These are phyloP conservation scores for Epichloe baconii DNA, from an alignment of 2,329 filamentous ascomycete genomes.

Conservation along the genomic window DNA sequence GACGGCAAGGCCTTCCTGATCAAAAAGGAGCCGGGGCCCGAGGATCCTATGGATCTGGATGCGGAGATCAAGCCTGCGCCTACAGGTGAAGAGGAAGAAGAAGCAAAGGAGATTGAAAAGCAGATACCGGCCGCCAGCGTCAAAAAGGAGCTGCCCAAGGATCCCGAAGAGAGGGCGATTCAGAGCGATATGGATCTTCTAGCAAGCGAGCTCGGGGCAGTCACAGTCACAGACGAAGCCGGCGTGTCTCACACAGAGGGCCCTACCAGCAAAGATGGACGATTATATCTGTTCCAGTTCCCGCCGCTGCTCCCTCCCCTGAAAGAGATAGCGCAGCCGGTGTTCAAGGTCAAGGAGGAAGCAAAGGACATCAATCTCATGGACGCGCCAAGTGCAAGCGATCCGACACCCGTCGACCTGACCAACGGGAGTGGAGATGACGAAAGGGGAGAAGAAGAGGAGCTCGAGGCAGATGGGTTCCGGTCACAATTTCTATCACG, in stretches of 20 bases:
- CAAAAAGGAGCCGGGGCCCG: constrained; percentile 32
- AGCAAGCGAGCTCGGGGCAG: constrained; percentile 28
- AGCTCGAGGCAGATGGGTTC: constrained; percentile 20
- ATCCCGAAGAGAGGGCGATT: constrained; percentile 26
- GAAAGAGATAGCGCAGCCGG: constrained; percentile 16
- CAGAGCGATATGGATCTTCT: constrained; percentile 28
- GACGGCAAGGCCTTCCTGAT: constrained; percentile 24
- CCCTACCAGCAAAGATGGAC: constrained; percentile 34
- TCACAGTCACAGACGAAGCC: constrained; percentile 19
- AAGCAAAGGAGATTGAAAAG: constrained; percentile 13
- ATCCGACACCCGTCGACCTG: constrained; percentile 26
- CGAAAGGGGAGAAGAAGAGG: constrained; percentile 19
- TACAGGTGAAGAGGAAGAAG: constrained; percentile 9
- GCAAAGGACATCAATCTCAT: constrained; percentile 26
- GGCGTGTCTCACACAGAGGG: constrained; percentile 16
- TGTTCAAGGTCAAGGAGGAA: constrained; percentile 28
- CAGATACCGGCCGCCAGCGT: constrained; percentile 8
- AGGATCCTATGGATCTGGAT: constrained; percentile 30
- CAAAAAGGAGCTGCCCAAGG: constrained; percentile 16
- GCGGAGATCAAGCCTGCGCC: constrained; percentile 12
- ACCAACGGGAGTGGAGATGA: constrained; percentile 20
- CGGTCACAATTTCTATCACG: constrained; percentile 29
- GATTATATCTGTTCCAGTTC: constrained; percentile 52
- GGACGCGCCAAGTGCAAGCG: constrained; percentile 11
- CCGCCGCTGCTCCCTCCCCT: constrained; percentile 48